Conservation (phyloP, 345 rosid genomes). For the Eucalyptus cloeziana region DNA sequence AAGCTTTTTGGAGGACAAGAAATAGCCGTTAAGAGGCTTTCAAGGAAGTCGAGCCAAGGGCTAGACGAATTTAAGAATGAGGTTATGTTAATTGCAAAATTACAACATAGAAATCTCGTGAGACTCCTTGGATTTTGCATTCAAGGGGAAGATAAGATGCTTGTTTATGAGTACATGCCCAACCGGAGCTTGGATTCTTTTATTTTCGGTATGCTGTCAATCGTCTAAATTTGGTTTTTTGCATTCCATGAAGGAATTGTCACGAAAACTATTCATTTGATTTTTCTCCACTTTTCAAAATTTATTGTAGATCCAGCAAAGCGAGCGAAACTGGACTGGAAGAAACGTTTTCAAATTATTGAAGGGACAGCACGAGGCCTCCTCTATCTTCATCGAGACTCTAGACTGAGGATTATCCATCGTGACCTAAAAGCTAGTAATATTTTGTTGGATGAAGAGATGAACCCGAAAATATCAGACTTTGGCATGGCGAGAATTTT, state of each 20-base stretch:
- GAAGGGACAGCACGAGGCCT: slow-evolving; percentile 18
- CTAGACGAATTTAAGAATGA: slow-evolving; percentile 46
- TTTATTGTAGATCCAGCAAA: slow-evolving; percentile 4
- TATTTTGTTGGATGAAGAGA: slow-evolving; percentile 4
- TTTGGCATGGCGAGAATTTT: slow-evolving; percentile 25
- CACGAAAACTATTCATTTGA: background rate
- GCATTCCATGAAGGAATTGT: background rate
- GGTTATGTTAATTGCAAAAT: slow-evolving; percentile 39
- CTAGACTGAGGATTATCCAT: slow-evolving; percentile 13
- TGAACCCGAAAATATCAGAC: slow-evolving; percentile 27
- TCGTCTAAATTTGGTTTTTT: background rate
- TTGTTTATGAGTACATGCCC: slow-evolving; percentile 39
- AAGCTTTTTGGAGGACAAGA: slow-evolving; percentile 20
- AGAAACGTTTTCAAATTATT: slow-evolving; percentile 4
- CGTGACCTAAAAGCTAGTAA: slow-evolving; percentile 21
- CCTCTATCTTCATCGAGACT: slow-evolving; percentile 24
- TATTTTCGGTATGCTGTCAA: slow-evolving; percentile 9
- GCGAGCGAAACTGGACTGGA: slow-evolving; percentile 3
- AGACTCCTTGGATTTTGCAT: slow-evolving; percentile 50
- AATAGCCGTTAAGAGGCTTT: slow-evolving; percentile 56
- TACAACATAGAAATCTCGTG: slow-evolving; percentile 61
- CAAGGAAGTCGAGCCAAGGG: slow-evolving; percentile 51
- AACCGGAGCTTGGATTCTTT: slow-evolving; percentile 13
- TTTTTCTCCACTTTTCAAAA: background rate
- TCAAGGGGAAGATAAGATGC: slow-evolving; percentile 39